A percentile compares a stretch with the other conserved stretches of the same genome.
These are phyloP conservation scores for Helianthus tuberosus DNA, from an alignment of 129 eudicot genomes.

Conservation along the genomic window DNA sequence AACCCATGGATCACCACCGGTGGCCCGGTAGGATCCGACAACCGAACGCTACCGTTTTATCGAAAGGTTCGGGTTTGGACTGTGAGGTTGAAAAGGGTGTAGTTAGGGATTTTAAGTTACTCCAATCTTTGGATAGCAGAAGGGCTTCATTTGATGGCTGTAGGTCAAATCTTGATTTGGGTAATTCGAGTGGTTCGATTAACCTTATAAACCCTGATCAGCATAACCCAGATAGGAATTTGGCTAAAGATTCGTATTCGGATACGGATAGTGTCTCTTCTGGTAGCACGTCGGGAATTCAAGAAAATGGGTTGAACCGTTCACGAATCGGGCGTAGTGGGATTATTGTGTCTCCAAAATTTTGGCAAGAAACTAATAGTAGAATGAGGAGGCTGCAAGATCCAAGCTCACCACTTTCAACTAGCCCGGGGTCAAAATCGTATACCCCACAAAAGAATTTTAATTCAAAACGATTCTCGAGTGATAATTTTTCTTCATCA, in stretches of 20 bases:
- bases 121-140: slow-evolving; percentile 38
- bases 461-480: slow-evolving; percentile 41
- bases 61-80: slow-evolving; percentile 51
- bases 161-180: slow-evolving; percentile 54
- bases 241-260: slow-evolving; percentile 48
- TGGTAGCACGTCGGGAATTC: slow-evolving; percentile 78
- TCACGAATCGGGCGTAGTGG: slow-evolving; percentile 55
- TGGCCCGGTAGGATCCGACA: slow-evolving; percentile 68
- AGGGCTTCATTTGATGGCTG: slow-evolving; percentile 69
- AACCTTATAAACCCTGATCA: slow-evolving; percentile 36
- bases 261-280: slow-evolving; percentile 93
- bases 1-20: slow-evolving; percentile 62
- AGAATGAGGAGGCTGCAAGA: slow-evolving; percentile 80
- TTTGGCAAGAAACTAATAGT: slow-evolving; percentile 93
- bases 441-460: slow-evolving; percentile 51
- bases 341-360: slow-evolving; percentile 62
- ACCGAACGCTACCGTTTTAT: slow-evolving; percentile 17
- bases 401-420: slow-evolving; percentile 62
- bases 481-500: slow-evolving; percentile 46
- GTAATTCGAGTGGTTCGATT: slow-evolving; percentile 31
- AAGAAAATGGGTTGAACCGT: slow-evolving; percentile 44
- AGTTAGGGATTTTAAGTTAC: slow-evolving; percentile 28
- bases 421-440: slow-evolving; percentile 63
- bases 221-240: slow-evolving; percentile 43
- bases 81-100: slow-evolving; percentile 34